Percentiles rank a stretch among this genome's conserved stretches.
Conservation (phyloP, 352 stramenopile species). For the Chloridella minuta region DNA sequence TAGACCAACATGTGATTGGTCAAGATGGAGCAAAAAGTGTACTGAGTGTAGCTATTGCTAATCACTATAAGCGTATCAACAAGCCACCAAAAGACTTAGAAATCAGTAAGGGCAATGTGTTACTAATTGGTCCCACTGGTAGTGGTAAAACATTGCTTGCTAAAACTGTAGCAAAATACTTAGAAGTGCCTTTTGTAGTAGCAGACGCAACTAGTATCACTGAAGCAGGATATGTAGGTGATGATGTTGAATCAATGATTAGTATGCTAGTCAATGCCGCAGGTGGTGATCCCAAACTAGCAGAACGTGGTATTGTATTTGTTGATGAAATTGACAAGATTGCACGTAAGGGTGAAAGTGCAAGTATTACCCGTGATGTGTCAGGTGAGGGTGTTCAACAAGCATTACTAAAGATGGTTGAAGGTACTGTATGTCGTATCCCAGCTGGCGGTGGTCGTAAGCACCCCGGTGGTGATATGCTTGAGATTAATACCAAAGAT, state of each 20-base stretch:
- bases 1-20: too few species aligned
- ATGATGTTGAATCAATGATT: constrained; percentile 87
- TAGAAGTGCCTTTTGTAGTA: constrained; percentile 84
- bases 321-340: constrained; percentile 96
- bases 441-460: constrained; percentile 80
- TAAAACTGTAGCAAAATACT: constrained; percentile 70
- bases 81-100: too few species aligned
- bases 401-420: constrained; percentile 89
- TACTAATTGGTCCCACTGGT: constrained; percentile 43
- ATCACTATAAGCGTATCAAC: too few species aligned
- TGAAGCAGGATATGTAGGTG: constrained; percentile 81
- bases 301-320: constrained; percentile 80
- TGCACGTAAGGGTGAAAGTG: constrained; percentile 41
- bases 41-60: too few species aligned
- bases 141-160: constrained; percentile 83
- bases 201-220: constrained; percentile 80
- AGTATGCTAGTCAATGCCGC: constrained; percentile 83
- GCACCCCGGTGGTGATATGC: constrained; percentile 64
- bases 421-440: constrained; percentile 80
- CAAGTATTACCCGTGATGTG: constrained; percentile 65
- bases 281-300: constrained; percentile 66
- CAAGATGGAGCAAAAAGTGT: too few species aligned
- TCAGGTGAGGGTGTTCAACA: constrained; percentile 90
- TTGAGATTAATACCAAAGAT: constrained; percentile 83
- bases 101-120: too few species aligned